Evolutionary conservation across 805 yeast genomes (phyloP).

Genomic region (Cyberlindnera euphorbiiphila): DNA sequence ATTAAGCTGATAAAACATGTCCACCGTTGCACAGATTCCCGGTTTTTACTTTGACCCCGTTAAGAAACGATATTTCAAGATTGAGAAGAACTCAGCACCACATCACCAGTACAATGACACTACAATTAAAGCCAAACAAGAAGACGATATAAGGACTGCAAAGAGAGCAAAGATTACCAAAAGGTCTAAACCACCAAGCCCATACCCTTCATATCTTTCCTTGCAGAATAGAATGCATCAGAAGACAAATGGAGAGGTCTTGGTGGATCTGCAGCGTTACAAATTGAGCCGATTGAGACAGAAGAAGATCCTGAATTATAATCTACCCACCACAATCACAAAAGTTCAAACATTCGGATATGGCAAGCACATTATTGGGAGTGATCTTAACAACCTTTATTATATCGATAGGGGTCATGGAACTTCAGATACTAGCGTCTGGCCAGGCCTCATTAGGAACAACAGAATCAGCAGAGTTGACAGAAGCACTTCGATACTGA

Average conservation of each 20-base stretch:
- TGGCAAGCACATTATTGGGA: not conserved
- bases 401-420: not conserved
- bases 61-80: constrained; percentile 27
- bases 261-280: not conserved
- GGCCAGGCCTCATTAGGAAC: constrained; percentile 5
- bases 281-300: not conserved
- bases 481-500: constrained; percentile 13
- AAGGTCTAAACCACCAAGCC: not conserved
- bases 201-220: constrained; percentile 5
- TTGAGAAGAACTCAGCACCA: constrained; percentile 15
- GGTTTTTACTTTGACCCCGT: constrained; percentile 25
- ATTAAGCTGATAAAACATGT: too few species aligned
- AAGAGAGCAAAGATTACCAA: constrained; percentile 9
- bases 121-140: constrained; percentile 13
- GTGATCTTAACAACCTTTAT: constrained; percentile 14
- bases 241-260: not conserved
- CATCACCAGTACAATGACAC: constrained; percentile 16
- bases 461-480: too few species aligned
- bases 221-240: not conserved
- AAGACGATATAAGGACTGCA: constrained; percentile 7
- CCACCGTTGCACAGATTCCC: constrained; percentile 19
- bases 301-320: not conserved
- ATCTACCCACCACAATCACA: constrained; percentile 6
- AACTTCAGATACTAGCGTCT: not conserved
- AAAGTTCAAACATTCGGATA: not conserved